These are phyloP conservation scores for Debaryomyces hansenii DNA, from an alignment of 805 yeast species.

Conservation along the genomic window DNA sequence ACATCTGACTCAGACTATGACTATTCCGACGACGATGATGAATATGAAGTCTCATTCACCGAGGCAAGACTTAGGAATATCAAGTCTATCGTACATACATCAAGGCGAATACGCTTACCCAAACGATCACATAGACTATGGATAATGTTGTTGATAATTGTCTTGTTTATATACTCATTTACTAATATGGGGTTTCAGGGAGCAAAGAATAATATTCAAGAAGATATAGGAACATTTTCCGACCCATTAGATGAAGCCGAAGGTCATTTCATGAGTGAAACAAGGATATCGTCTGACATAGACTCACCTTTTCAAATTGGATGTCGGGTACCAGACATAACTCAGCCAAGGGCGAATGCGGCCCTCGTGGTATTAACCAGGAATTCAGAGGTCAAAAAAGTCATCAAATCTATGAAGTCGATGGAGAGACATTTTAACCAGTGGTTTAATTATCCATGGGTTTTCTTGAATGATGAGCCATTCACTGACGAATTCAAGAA, in stretches of 20 bases:
- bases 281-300: conserved; percentile 10
- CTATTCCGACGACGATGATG: no score
- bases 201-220: no score
- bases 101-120: no score
- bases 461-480: conserved; percentile 78
- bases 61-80: no score
- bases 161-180: no score
- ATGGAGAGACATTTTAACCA: conserved; percentile 89
- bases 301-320: conserved; percentile 55
- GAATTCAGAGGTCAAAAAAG: conserved; percentile 78
- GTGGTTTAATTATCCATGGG: conserved; percentile 93
- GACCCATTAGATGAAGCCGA: not conserved
- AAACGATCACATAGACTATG: no score
- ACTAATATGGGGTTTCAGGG: no score
- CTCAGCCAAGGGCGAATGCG: conserved; percentile 65
- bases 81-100: no score
- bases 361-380: conserved; percentile 82
- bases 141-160: no score
- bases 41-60: no score
- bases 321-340: conserved; percentile 47
- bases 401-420: conserved; percentile 66
- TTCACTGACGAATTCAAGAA: conserved; percentile 65
- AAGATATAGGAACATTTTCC: no score
- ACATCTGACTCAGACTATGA: no score
- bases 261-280: conserved; percentile 4